Evolutionary conservation across 108 stramenopile genomes (phyloP), one percentile per base, ranked within the genome.

Genomic region (Nitzschia sp.): DNA sequence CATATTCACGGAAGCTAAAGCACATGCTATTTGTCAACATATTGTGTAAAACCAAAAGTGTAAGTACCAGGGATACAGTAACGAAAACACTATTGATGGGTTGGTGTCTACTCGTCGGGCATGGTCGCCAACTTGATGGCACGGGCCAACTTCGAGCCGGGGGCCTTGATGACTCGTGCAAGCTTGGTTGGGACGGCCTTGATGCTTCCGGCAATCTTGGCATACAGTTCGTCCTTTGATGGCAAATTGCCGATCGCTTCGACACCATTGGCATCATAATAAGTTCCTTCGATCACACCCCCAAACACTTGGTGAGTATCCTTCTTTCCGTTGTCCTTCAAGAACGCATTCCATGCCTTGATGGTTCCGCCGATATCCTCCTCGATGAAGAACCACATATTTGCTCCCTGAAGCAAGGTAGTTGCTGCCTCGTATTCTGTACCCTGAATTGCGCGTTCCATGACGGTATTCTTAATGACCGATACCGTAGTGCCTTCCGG

Each of bases 341-440:
- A 33, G 68, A 96, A 95, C 0, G 74, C 65, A 32, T 92, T 86
- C 72, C 81, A 89, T 36, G 87, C 78, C 77, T 91, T 94, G 75
- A 97, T 82, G 64, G 90, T 82, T 24, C 78, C 91, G 26, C 86
- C 82, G 42, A 96, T 89, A 64, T 97, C 93, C 54, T 94, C 92
- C 61, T 95, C 92, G 48, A 95, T 87, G 79, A 97, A 97, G 65
- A 97, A 91, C 96, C 96, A 97, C 90, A 93, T 85, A 85, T 97
- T 97, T 54, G 91, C 75, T 18, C 95, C 95, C 65, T 77, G 83
- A 15, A 92, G 78, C 64, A 91, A 46, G 17, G 70, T 64, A 13
- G 68, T 54, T 42, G 81, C 87, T 30, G 66, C 55, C 75, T 89
- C 89, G 47, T 81, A 95, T 6, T 77, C 70, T 29, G 91, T 89